These are phyloP conservation scores for Ophiocordyceps camponoti-saundersi DNA, from an alignment of 2,329 filamentous ascomycete genomes.

Conservation along the genomic window DNA sequence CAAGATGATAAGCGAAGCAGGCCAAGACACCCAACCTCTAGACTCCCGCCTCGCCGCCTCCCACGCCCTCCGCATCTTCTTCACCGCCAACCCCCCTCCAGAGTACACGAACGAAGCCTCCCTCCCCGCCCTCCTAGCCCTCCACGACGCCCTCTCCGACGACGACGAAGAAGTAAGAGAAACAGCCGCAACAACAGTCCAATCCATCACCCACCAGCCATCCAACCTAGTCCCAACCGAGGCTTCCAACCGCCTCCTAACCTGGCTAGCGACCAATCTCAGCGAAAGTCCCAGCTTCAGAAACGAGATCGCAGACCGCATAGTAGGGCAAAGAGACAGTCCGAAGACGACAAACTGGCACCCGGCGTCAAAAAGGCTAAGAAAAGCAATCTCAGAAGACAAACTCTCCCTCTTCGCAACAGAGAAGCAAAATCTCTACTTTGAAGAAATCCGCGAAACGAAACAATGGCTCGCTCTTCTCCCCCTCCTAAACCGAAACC, in stretches of 20 bases:
- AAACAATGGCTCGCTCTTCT: constrained; percentile 47
- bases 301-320: constrained; percentile 21
- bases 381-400: constrained; percentile 36
- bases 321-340: constrained; percentile 13
- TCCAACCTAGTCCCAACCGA: constrained; percentile 24
- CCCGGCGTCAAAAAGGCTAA: constrained; percentile 21
- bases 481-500: too few species aligned
- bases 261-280: constrained; percentile 22
- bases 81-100: constrained; percentile 9
- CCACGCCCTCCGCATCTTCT: constrained; percentile 36
- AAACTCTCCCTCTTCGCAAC: constrained; percentile 52
- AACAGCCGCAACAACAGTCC: constrained; percentile 34
- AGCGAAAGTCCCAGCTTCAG: constrained; percentile 18
- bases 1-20: constrained; percentile 28
- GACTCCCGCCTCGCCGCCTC: constrained; percentile 46
- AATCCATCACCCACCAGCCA: constrained; percentile 23
- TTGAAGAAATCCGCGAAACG: constrained; percentile 65
- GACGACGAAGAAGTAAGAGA: constrained; percentile 82
- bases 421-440: constrained; percentile 89
- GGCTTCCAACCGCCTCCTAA: constrained; percentile 26
- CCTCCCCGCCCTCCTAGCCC: constrained; percentile 41
- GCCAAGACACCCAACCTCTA: constrained; percentile 38
- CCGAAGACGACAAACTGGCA: constrained; percentile 3
- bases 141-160: constrained; percentile 69
- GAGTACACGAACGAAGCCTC: constrained; percentile 15